These are phyloP conservation scores for Aspergillus aculeatus DNA, from an alignment of 2,329 filamentous ascomycete species.

Conservation along the genomic window DNA sequence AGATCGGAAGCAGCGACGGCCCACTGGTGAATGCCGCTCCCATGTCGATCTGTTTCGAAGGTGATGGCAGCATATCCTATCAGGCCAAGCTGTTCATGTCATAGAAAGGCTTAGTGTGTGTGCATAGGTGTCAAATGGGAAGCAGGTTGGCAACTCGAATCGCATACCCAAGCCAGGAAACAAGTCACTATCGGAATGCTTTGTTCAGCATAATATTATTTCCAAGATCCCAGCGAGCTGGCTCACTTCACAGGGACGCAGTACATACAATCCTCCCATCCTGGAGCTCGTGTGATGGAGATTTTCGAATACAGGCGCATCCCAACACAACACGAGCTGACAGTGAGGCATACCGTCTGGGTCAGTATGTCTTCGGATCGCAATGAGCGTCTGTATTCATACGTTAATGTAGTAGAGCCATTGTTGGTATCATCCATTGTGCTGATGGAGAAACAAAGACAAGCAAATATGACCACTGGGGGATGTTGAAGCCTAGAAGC, in stretches of 20 bases:
- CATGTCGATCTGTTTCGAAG: conserved; percentile 22
- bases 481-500: background rate
- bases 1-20: conserved; percentile 19
- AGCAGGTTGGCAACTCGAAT: background rate
- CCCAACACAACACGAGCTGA: conserved; percentile 20
- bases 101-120: background rate
- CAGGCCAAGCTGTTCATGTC: conserved; percentile 21
- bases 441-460: background rate
- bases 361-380: conserved; percentile 21
- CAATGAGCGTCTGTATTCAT: conserved; percentile 13
- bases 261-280: conserved; percentile 26
- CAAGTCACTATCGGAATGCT: conserved; percentile 17
- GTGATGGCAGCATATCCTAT: conserved; percentile 23
- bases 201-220: background rate
- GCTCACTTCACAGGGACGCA: background rate
- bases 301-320: conserved; percentile 29
- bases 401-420: background rate
- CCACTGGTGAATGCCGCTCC: conserved; percentile 21
- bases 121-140: background rate
- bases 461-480: background rate
- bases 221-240: background rate
- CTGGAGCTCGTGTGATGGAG: conserved; percentile 22
- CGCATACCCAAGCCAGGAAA: conserved; percentile 22
- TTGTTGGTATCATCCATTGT: background rate
- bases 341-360: conserved; percentile 17